These are phyloP conservation scores for Yueomyces sp. DNA, from an alignment of 1,139 yeast species.

Conservation along the genomic window DNA sequence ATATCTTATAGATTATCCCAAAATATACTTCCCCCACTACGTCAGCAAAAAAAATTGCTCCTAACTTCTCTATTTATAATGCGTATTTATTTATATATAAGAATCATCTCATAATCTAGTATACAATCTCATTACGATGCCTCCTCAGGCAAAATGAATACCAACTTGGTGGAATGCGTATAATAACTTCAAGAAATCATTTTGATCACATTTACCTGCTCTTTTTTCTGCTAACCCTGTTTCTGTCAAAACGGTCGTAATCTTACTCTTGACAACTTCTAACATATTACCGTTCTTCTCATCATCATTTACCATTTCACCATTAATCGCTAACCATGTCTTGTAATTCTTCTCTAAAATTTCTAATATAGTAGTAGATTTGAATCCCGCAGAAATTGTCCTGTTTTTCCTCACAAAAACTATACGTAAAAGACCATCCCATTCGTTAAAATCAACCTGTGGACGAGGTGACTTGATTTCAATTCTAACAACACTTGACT, in stretches of 20 bases:
- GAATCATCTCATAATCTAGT: too few species aligned
- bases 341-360: constrained; percentile 83
- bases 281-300: constrained; percentile 32
- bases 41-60: too few species aligned
- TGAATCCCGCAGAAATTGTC: constrained; percentile 88
- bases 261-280: constrained; percentile 42
- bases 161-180: constrained; percentile 97
- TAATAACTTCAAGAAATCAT: constrained; percentile 74
- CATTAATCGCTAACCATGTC: constrained; percentile 53
- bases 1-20: too few species aligned
- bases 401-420: constrained; percentile 89
- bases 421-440: constrained; percentile 92
- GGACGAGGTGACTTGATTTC: constrained; percentile 91
- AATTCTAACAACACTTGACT: constrained; percentile 86
- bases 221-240: constrained; percentile 79
- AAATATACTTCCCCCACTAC: too few species aligned
- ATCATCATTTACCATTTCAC: constrained; percentile 27
- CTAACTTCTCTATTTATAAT: too few species aligned
- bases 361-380: constrained; percentile 67
- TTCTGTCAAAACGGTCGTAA: constrained; percentile 54
- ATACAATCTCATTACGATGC: too few species aligned
- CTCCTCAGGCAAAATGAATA: constrained; percentile 68
- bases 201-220: constrained; percentile 89
- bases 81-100: too few species aligned
- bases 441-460: constrained; percentile 79